Base-by-base conservation (phyloP, 106 monocot genomes). In the Iris macrosiphon region DNA sequence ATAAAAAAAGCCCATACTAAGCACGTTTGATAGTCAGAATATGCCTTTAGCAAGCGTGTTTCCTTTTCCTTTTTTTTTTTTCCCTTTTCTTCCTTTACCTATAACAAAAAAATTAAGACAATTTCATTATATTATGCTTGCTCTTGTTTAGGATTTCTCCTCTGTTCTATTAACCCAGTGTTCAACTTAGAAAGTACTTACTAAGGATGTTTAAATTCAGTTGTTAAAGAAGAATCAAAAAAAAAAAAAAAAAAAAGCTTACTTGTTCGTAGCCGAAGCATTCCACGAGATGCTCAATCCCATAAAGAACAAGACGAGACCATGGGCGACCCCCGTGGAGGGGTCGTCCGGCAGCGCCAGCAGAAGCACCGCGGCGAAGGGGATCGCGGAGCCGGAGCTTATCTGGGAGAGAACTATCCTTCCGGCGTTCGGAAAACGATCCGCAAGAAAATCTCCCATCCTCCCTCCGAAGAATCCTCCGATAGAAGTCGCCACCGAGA, bases 211-310 rank as follows among this genome's bases (percentile, higher is more conserved):
- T n/a, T n/a, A n/a, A n/a, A n/a, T n/a, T n/a, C n/a, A n/a, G n/a
- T n/a, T n/a, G n/a, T n/a, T n/a, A n/a, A n/a, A n/a, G n/a, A n/a
- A n/a, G n/a, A n/a, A n/a, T n/a, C n/a, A 53, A 20, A 32, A 4
- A 31, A 3, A 31, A 23, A n/a, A 40, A 3, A 57, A 66, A 46
- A 17, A 23, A 22, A 37, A 28, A 21, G 32, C 77, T 13, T 93
- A 84, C 93, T 88, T 85, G 70, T 94, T 94, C 29, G 93, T 94
- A 14, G 93, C 93, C 7, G 93, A 44, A 65, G 56, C 88, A 56
- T 94, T 94, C 93, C 88, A 94, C 16, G 93, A 81, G 54, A 81
- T 88, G 65, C 69, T 67, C 37, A 94, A 46, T 14, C 93, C 93
- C 88, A 94, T 94, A 41, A 88, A 68, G 52, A 88, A 75, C 62